Conservation (phyloP, 2,329 filamentous ascomycete genomes). For the Aspergillus cejpii region DNA sequence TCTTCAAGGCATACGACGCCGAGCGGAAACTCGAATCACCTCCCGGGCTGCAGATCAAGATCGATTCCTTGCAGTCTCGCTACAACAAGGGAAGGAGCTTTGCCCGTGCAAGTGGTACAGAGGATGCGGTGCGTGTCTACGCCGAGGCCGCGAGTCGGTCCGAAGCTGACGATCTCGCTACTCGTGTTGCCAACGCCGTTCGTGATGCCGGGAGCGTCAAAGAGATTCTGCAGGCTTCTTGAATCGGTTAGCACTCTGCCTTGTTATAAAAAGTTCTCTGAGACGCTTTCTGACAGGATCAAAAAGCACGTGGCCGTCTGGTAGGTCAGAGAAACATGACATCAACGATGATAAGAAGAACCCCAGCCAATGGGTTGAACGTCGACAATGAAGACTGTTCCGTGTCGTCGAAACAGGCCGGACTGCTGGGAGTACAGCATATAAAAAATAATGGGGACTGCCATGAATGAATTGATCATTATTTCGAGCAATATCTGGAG, state of each 20-base stretch:
- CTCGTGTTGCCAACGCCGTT: slow-evolving; percentile 71
- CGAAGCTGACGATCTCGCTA: slow-evolving; percentile 85
- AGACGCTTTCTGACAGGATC: neutral
- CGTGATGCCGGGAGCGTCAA: slow-evolving; percentile 47
- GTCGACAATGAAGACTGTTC: neutral
- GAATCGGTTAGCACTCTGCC: neutral
- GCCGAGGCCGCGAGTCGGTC: slow-evolving; percentile 84
- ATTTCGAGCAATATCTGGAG: neutral
- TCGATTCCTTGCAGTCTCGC: slow-evolving; percentile 81
- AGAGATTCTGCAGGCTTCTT: slow-evolving; percentile 14
- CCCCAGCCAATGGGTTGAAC: neutral
- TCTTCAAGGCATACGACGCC: slow-evolving; percentile 87
- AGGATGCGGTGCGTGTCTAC: slow-evolving; percentile 93
- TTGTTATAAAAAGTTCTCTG: neutral
- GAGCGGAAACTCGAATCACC: slow-evolving; percentile 82
- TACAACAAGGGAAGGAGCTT: slow-evolving; percentile 87
- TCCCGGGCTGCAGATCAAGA: slow-evolving; percentile 70
- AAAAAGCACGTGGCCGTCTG: neutral
- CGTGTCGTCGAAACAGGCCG: slow-evolving; percentile 5
- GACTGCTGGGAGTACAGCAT: neutral
- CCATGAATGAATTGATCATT: slow-evolving; percentile 16
- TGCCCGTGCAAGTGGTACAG: slow-evolving; percentile 86
- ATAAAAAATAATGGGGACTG: slow-evolving; percentile 12
- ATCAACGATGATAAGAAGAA: neutral
- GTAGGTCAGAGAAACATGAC: neutral